phyloP scores from a whole-genome alignment of 108 stramenopile species.

The Skeletonema grethae region DNA sequence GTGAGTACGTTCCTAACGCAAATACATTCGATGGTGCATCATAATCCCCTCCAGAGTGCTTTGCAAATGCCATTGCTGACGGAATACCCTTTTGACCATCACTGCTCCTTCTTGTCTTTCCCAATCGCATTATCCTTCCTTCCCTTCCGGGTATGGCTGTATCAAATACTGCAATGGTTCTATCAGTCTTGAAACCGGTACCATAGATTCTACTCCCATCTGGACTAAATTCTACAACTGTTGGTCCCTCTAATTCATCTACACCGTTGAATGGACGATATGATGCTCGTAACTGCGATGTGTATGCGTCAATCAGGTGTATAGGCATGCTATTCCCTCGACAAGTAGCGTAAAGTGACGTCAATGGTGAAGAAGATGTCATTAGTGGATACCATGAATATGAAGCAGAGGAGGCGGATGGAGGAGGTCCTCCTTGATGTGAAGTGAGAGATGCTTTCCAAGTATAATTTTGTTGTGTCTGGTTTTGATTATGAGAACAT shows the following conservation, averaged over 20 bases:
- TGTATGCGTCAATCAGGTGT: constrained; percentile 85
- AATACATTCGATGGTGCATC: constrained; percentile 53
- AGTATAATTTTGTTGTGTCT: neutral
- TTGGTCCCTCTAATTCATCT: constrained; percentile 83
- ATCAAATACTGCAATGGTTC: constrained; percentile 80
- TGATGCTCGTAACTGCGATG: constrained; percentile 69
- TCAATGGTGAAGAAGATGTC: constrained; percentile 47
- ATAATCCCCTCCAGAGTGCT: constrained; percentile 8
- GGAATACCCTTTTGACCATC: constrained; percentile 88
- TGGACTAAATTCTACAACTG: constrained; percentile 59
- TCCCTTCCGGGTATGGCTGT: constrained; percentile 68
- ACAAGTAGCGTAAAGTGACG: constrained; percentile 24
- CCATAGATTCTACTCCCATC: constrained; percentile 66
- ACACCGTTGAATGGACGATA: constrained; percentile 79
- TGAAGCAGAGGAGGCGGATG: constrained; percentile 40
- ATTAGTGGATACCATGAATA: constrained; percentile 85
- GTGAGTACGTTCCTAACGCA: constrained; percentile 82
- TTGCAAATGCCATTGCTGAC: constrained; percentile 61
- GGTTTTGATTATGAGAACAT: constrained; percentile 28
- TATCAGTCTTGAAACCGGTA: constrained; percentile 73
- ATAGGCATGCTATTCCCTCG: constrained; percentile 69
- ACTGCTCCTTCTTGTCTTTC: constrained; percentile 74
- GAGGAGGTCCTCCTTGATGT: constrained; percentile 65
- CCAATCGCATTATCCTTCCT: constrained; percentile 51
- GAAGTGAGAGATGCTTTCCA: constrained; percentile 70